A percentile compares a stretch with the other conserved stretches of the same genome.
Conservation (phyloP, 257 asterid species). For the Lycium barbarum region DNA sequence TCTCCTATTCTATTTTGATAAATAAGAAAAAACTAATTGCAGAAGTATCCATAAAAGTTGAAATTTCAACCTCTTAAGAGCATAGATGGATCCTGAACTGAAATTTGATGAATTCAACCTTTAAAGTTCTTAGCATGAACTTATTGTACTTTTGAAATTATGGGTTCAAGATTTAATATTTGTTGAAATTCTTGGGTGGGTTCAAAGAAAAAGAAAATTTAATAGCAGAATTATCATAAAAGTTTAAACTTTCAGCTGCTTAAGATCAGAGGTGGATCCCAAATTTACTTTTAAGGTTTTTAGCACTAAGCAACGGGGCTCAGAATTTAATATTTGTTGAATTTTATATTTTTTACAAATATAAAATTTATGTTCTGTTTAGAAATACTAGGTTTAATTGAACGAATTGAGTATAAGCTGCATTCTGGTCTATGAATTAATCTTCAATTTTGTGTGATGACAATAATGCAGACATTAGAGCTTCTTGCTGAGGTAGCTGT, state of each 20-base stretch:
- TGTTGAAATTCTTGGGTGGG: too few species aligned
- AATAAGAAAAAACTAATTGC: not conserved
- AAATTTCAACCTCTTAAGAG: not conserved
- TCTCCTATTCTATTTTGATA: not conserved
- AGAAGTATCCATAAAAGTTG: too few species aligned
- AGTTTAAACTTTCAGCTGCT: too few species aligned
- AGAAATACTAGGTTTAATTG: not conserved
- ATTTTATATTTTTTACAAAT: too few species aligned
- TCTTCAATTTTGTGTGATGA: not conserved
- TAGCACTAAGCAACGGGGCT: not conserved
- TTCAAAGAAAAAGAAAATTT: too few species aligned
- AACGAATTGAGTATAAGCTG: not conserved
- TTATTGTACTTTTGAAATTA: too few species aligned
- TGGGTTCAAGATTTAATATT: too few species aligned
- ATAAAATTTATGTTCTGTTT: not conserved
- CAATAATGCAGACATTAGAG: constrained; percentile 67
- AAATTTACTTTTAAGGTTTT: too few species aligned
- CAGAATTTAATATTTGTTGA: not conserved
- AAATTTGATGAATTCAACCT: too few species aligned
- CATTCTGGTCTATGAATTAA: not conserved
- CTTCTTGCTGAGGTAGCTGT: constrained; percentile 98
- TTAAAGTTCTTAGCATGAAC: too few species aligned
- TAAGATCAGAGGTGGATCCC: not conserved
- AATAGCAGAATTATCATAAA: too few species aligned
- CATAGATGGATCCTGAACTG: too few species aligned